These are phyloP conservation scores for Guadua angustifolia DNA, from an alignment of 176 grass and related monocot species.

Conservation along the genomic window DNA sequence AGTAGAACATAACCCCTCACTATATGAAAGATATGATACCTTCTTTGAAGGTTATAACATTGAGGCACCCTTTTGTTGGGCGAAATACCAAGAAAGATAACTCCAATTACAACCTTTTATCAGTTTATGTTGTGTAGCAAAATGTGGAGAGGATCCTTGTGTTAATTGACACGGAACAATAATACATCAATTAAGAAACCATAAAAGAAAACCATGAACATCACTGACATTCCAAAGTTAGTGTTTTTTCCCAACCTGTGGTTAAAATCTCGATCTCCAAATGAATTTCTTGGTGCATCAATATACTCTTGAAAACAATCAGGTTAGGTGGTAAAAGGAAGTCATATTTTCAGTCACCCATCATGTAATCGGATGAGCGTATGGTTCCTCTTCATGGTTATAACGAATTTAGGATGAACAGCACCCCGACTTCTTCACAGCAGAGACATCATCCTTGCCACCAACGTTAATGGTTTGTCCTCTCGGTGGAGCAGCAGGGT, in stretches of 20 bases:
- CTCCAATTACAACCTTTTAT: constrained; percentile 38
- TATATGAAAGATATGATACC: constrained; percentile 24
- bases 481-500: constrained; percentile 58
- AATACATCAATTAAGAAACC: constrained; percentile 39
- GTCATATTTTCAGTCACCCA: constrained; percentile 41
- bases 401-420: constrained; percentile 51
- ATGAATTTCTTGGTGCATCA: constrained; percentile 22
- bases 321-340: constrained; percentile 37
- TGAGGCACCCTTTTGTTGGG: neutral
- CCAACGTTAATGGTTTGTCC: constrained; percentile 60
- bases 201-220: constrained; percentile 30
- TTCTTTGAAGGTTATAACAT: constrained; percentile 22
- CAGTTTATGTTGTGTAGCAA: constrained; percentile 8
- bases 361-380: constrained; percentile 24
- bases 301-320: constrained; percentile 34
- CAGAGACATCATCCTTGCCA: constrained; percentile 61
- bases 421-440: constrained; percentile 54
- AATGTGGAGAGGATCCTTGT: constrained; percentile 40
- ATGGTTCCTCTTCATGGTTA: constrained; percentile 46
- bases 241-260: neutral
- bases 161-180: constrained; percentile 16
- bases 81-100: constrained; percentile 21
- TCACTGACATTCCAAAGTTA: constrained; percentile 31
- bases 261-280: constrained; percentile 18
- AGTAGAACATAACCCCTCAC: constrained; percentile 34